Evolutionary conservation across 768 basidiomycete genomes (phyloP).

Genomic region (Pleurotus citrinopileatus): DNA sequence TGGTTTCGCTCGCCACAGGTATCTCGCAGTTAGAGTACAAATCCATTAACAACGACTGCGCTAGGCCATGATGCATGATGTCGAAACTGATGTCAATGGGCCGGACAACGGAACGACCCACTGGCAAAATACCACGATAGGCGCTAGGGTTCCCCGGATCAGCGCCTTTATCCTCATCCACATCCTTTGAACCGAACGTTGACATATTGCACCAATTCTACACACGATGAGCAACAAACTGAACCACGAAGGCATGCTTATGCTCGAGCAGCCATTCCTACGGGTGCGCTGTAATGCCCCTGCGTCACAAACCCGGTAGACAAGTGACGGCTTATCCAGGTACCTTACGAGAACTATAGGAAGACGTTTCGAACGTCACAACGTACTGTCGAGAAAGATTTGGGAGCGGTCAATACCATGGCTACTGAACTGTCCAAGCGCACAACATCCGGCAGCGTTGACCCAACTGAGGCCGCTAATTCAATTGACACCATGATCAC

Average conservation of each 20-base stretch:
- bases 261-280: constrained; percentile 84
- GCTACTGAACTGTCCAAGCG: constrained; percentile 59
- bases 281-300: constrained; percentile 40
- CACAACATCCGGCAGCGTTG: constrained; percentile 32
- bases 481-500: constrained; percentile 75
- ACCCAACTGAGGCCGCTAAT: constrained; percentile 52
- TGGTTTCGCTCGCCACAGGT: too few species aligned
- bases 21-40: too few species aligned
- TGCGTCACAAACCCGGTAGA: background rate
- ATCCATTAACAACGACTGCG: too few species aligned
- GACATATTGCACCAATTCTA: background rate
- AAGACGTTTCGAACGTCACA: constrained; percentile 85
- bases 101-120: too few species aligned
- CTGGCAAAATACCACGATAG: too few species aligned
- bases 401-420: constrained; percentile 53
- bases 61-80: too few species aligned
- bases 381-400: constrained; percentile 78
- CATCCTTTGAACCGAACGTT: too few species aligned
- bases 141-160: too few species aligned
- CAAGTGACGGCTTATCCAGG: constrained; percentile 39
- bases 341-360: constrained; percentile 87
- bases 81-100: too few species aligned
- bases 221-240: constrained; percentile 48
- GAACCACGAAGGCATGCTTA: constrained; percentile 68
- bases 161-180: too few species aligned